A percentile compares a stretch with the other conserved stretches of the same genome.
These are phyloP conservation scores for Polychytrium aggregatum DNA, from an alignment of 192 early-diverging fungal genomes.

Conservation along the genomic window DNA sequence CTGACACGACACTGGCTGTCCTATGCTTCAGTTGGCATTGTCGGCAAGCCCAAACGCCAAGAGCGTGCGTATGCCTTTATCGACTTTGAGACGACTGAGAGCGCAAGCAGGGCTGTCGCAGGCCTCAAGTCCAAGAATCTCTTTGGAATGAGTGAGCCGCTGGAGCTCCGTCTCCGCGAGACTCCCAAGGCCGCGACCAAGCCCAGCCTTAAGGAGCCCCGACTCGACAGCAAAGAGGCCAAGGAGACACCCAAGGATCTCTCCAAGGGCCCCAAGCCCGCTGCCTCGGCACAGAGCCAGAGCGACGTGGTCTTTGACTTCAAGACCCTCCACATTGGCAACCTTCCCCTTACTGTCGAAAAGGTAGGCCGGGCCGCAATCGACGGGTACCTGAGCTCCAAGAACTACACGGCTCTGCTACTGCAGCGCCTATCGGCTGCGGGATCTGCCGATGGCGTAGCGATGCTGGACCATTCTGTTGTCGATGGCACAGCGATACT, in stretches of 20 bases:
- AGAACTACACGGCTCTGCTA: no score
- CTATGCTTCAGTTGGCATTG: constrained; percentile 15
- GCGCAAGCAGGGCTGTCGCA: constrained; percentile 20
- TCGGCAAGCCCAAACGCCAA: constrained; percentile 9
- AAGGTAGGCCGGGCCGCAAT: no score
- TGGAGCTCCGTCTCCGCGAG: constrained; percentile 19
- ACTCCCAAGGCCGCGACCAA: no score
- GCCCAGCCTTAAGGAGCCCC: no score
- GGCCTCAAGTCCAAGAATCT: constrained; percentile 17
- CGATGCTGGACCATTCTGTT: no score
- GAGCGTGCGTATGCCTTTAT: constrained; percentile 23
- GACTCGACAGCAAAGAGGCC: no score
- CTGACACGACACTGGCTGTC: no score
- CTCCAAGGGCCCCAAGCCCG: not conserved
- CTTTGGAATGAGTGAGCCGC: constrained; percentile 20
- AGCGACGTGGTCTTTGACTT: not conserved
- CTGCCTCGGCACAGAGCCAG: not conserved
- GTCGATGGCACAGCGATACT: no score
- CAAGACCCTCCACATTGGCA: constrained; percentile 24
- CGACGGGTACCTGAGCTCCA: no score
- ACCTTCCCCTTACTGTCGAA: constrained; percentile 17
- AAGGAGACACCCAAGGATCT: no score
- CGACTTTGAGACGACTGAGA: constrained; percentile 20
- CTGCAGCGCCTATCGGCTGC: no score
- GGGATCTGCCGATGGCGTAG: no score